These are phyloP conservation scores for Candida chauliodis DNA, from an alignment of 805 yeast species.

Conservation along the genomic window DNA sequence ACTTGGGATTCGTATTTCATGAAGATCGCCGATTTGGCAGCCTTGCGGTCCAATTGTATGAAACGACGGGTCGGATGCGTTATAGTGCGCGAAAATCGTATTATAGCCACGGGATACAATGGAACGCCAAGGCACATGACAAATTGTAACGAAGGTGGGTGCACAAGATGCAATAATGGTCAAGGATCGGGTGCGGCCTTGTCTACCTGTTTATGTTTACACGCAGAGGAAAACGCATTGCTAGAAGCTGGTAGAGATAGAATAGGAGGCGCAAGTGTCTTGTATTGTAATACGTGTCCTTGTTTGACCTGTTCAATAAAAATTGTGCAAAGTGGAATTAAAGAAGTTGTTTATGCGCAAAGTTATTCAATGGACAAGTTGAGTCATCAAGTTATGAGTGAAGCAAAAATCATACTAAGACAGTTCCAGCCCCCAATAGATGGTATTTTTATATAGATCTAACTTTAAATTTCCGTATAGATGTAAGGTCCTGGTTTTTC, in stretches of 20 bases:
- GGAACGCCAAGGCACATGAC: constrained; percentile 89
- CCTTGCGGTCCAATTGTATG: constrained; percentile 93
- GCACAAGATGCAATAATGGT: constrained; percentile 80
- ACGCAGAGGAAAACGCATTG: constrained; percentile 96
- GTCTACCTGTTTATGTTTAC: constrained; percentile 86
- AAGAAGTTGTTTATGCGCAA: constrained; percentile 89
- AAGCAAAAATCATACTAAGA: constrained; percentile 71
- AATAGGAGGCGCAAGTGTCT: constrained; percentile 48
- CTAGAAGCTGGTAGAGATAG: constrained; percentile 92
- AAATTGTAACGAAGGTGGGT: constrained; percentile 96
- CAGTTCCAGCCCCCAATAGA: constrained; percentile 40
- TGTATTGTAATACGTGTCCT: constrained; percentile 96
- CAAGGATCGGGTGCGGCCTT: constrained; percentile 59
- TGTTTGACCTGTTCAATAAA: constrained; percentile 94
- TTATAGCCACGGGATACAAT: constrained; percentile 94
- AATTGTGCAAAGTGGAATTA: constrained; percentile 88
- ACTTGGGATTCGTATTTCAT: constrained; percentile 96
- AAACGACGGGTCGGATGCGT: constrained; percentile 97
- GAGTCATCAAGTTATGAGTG: constrained; percentile 66
- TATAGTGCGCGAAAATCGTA: constrained; percentile 77
- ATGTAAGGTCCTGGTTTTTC: constrained; percentile 47
- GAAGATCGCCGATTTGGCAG: constrained; percentile 90
- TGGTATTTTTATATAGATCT: constrained; percentile 30
- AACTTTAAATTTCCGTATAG: constrained; percentile 22
- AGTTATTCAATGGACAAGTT: constrained; percentile 86